Evolutionary conservation across 2,329 filamentous ascomycete species (phyloP), one percentile per base, ranked within the genome.

Genomic region (Botrytis aclada): DNA sequence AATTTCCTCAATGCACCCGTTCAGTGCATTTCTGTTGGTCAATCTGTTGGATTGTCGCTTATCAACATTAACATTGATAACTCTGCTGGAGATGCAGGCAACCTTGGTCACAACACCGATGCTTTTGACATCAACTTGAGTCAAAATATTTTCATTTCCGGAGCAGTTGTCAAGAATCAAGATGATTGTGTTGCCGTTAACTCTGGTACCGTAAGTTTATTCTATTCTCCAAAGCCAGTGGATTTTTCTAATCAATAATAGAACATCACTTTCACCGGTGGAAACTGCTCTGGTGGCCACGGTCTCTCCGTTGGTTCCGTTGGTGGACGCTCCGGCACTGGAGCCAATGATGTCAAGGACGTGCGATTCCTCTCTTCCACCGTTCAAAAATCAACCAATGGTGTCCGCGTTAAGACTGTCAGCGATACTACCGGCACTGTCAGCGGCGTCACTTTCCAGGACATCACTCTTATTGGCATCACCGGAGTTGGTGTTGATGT

Each of bases 171-270:
- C 20, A 83, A 85, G 78, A 89, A 89, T 81, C 87, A 89, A 80
- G 87, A 89, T 74, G 88, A 89, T 77, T 89, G 87, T 76, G 80
- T 89, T 25, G 88, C 87, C 47, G 81, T 89, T 76, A 89, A 88
- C 82, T 87, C 85, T 3, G 87, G 87, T 69, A 84, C 82, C 16
- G 71, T 82, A 76, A 76, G 43, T 37, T 65, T 29, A 32, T n/a
- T 7, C 14, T 12, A n/a, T 7, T 25, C 6, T 18, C 22, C 16
- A 5, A 20, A 2, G 39, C 20, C 22, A 3, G 1, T 5, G 32
- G n/a, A 39, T 22, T 34, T 66, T n/a, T 5, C 63, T 66, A 25
- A 66, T 51, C 14, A 47, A 18, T 65, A n/a, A 25, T 18, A 65
- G 63, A 56, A 58, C 39, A 80, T 81, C 65, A 76, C 73, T n/a